Conservation (phyloP, 73 alveolate genomes). For the Stentor roeselii region DNA sequence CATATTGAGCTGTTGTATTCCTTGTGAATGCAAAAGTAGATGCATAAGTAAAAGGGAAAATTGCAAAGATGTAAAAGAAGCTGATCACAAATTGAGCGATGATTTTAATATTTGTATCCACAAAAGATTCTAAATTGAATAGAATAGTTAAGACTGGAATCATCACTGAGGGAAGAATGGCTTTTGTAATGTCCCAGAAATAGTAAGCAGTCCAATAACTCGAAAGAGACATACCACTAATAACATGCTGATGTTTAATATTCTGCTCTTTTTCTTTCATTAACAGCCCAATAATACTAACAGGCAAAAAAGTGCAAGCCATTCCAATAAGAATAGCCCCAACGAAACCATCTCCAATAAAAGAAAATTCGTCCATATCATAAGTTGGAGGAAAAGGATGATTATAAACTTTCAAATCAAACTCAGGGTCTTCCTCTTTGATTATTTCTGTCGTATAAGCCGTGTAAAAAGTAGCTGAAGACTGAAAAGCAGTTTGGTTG, state of each 20-base stretch:
- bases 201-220: conserved; percentile 92
- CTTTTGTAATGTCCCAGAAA: conserved; percentile 80
- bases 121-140: conserved; percentile 32
- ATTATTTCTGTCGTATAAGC: conserved; percentile 28
- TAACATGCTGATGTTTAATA: conserved; percentile 74
- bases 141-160: conserved; percentile 26
- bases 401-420: conserved; percentile 36
- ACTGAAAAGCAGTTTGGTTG: conserved; percentile 24
- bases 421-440: conserved; percentile 31
- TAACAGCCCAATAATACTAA: conserved; percentile 65
- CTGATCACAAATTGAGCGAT: conserved; percentile 55
- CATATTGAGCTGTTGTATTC: conserved; percentile 60
- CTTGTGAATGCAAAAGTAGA: conserved; percentile 60
- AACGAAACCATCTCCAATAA: conserved; percentile 44
- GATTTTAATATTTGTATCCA: conserved; percentile 54
- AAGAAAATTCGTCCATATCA: conserved; percentile 45
- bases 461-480: conserved; percentile 17
- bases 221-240: conserved; percentile 66
- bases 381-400: conserved; percentile 54
- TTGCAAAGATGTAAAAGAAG: conserved; percentile 78
- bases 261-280: conserved; percentile 88
- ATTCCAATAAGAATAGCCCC: conserved; percentile 68
- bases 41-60: conserved; percentile 85
- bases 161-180: conserved; percentile 58
- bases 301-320: conserved; percentile 86